Conservation (phyloP, 75 land plant genomes). For the Pinus tabuliformis region DNA sequence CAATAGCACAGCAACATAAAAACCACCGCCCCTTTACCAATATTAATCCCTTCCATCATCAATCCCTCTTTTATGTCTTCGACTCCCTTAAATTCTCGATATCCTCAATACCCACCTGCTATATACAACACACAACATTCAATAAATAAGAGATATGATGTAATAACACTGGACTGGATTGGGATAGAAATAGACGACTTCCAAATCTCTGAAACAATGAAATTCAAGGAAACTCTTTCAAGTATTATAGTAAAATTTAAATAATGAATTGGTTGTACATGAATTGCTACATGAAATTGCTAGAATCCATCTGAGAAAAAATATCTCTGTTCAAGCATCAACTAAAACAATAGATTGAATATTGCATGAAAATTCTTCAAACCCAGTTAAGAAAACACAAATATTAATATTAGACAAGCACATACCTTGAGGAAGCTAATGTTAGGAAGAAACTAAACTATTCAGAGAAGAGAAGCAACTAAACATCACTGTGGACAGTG, state of each 20-base stretch:
- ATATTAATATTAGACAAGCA: background rate
- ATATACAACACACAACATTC: background rate
- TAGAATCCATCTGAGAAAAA: background rate
- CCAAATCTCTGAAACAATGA: background rate
- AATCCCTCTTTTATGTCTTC: background rate
- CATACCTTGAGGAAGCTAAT: background rate
- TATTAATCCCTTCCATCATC: background rate
- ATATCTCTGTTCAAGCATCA: background rate
- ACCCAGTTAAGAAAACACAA: too few species aligned
- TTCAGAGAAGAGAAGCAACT: too few species aligned
- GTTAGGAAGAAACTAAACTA: background rate
- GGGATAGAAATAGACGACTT: background rate
- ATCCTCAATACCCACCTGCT: background rate
- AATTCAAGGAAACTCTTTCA: background rate
- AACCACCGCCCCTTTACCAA: background rate
- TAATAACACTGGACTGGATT: background rate
- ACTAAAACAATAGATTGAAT: background rate
- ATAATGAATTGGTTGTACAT: too few species aligned
- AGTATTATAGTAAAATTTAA: background rate
- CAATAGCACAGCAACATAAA: background rate
- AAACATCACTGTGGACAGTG: background rate
- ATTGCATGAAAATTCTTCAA: too few species aligned
- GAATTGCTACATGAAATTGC: background rate
- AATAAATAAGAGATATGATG: background rate
- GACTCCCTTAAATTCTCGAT: background rate